Percentiles rank a stretch among this genome's conserved stretches.
Conservation (phyloP, 345 rosid species). For the Hypericum androsaemum region DNA sequence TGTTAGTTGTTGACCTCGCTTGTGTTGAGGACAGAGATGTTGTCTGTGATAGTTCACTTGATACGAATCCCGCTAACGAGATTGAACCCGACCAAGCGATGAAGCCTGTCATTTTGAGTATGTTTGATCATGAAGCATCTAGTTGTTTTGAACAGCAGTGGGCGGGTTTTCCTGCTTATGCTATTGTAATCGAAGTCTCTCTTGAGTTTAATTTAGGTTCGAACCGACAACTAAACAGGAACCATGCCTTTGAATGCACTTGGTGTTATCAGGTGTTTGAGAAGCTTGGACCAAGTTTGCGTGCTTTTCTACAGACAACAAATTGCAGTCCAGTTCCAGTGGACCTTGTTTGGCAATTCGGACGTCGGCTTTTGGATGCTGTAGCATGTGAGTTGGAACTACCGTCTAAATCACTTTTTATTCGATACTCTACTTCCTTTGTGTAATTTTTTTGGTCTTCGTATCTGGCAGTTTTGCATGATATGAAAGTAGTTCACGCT, state of each 20-base stretch:
- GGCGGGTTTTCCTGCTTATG: conserved; percentile 8
- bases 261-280: conserved; percentile 26
- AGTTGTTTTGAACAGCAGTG: not conserved
- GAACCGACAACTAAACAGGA: conserved; percentile 31
- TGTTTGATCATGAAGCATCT: not conserved
- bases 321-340: conserved; percentile 23
- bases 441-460: conserved; percentile 8
- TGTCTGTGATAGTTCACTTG: no score
- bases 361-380: conserved; percentile 27
- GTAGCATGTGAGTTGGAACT: conserved; percentile 23
- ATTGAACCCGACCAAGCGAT: no score
- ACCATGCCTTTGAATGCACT: conserved; percentile 35
- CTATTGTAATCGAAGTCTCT: conserved; percentile 8
- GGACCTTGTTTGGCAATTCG: conserved; percentile 28
- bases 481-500: conserved; percentile 19
- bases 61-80: no score
- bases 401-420: conserved; percentile 5
- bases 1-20: no score
- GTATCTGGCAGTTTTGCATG: conserved; percentile 23
- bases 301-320: conserved; percentile 21
- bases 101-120: no score
- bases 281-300: conserved; percentile 26
- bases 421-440: not conserved
- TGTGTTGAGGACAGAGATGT: no score
- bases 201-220: conserved; percentile 12